These are phyloP conservation scores for Pseudopithomyces maydicus DNA, from an alignment of 2,329 filamentous ascomycete species.

Conservation along the genomic window DNA sequence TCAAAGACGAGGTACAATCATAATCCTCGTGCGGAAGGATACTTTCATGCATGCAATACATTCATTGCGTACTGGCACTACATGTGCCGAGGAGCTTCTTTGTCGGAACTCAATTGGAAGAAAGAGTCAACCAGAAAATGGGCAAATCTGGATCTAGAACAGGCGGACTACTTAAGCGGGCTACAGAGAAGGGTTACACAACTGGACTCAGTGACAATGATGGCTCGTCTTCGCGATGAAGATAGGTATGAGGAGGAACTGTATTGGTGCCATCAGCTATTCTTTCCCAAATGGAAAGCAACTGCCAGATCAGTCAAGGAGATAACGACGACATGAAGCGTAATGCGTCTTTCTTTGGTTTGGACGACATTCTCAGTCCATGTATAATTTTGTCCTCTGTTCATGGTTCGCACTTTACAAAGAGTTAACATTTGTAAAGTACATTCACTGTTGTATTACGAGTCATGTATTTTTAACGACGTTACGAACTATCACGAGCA, in stretches of 20 bases:
- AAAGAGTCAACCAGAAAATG: background rate
- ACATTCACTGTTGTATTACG: no score
- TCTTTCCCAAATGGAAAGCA: conserved; percentile 13
- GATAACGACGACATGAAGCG: no score
- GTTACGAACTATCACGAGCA: no score
- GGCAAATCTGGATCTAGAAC: background rate
- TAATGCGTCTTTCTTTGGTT: no score
- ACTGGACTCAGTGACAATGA: background rate
- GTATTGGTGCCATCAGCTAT: conserved; percentile 19
- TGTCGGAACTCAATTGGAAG: background rate
- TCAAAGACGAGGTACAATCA: conserved; percentile 8
- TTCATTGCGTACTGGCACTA: conserved; percentile 1
- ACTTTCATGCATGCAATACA: conserved; percentile 2
- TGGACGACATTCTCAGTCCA: no score
- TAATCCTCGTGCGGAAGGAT: background rate
- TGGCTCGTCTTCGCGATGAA: background rate
- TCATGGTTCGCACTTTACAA: no score
- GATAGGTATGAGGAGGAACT: conserved; percentile 11
- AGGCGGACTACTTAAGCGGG: background rate
- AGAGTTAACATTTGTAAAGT: no score
- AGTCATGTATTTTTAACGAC: no score
- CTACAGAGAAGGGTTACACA: background rate
- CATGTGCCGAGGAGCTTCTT: background rate
- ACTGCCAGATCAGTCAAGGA: background rate
- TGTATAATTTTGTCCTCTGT: no score